These are phyloP conservation scores for Boletus speciosus DNA, from an alignment of 768 basidiomycete genomes.

Conservation along the genomic window DNA sequence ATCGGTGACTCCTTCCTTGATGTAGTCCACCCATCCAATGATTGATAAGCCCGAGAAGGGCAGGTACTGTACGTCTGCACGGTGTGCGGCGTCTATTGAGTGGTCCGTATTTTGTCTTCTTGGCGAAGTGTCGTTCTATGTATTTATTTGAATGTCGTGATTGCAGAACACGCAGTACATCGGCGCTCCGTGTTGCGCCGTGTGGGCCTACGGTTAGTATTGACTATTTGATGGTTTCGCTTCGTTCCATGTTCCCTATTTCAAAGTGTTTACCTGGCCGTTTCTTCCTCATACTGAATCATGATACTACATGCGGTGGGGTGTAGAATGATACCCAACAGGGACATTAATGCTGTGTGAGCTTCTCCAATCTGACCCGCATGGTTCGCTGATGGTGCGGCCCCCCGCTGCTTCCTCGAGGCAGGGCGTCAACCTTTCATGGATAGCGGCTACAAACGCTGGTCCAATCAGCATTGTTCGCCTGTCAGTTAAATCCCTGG, in stretches of 20 bases:
- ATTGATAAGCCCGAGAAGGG: not conserved
- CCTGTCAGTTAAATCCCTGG: not conserved
- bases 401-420: constrained; percentile 12
- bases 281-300: not conserved
- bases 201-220: not conserved
- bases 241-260: not conserved
- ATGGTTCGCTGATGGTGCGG: not conserved
- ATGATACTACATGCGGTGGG: not conserved
- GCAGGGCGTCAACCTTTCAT: not conserved
- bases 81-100: not conserved
- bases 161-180: not conserved
- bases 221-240: not conserved
- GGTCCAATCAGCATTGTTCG: constrained; percentile 4
- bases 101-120: not conserved
- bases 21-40: not conserved
- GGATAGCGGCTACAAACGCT: not conserved
- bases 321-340: not conserved
- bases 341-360: not conserved
- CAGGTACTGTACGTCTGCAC: not conserved
- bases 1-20: not conserved
- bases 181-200: not conserved
- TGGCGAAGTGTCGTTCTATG: not conserved
- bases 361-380: not conserved
- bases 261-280: not conserved
- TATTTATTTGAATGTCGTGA: not conserved